Conservation (phyloP, 1,284 basidiomycete genomes). For the Boletellus sp. region DNA sequence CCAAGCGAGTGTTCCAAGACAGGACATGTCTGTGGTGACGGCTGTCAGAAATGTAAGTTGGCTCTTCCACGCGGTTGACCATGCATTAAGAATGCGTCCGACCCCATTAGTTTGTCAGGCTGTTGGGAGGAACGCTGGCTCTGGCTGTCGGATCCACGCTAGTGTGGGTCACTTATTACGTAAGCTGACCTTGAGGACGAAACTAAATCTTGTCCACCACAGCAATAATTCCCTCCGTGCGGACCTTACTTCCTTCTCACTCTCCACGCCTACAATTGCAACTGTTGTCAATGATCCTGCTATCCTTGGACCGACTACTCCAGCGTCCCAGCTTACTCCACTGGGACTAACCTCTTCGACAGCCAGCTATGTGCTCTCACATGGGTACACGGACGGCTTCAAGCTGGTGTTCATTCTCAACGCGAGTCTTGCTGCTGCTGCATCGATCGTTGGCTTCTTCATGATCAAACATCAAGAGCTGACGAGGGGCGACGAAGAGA, state of each 20-base stretch:
- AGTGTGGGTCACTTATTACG: conserved; percentile 36
- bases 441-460: conserved; percentile 47
- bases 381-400: conserved; percentile 58
- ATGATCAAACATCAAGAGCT: conserved; percentile 61
- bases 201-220: neutral
- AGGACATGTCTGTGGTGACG: conserved; percentile 71
- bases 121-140: conserved; percentile 60
- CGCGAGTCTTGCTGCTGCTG: conserved; percentile 43
- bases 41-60: conserved; percentile 57
- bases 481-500: conserved; percentile 52
- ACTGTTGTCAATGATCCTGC: conserved; percentile 49
- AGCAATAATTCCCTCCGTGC: conserved; percentile 55
- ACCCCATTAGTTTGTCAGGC: conserved; percentile 51
- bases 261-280: conserved; percentile 37
- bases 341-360: conserved; percentile 36
- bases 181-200: neutral
- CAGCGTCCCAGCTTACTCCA: conserved; percentile 25
- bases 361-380: conserved; percentile 42
- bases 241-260: conserved; percentile 37
- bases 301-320: conserved; percentile 36
- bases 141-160: conserved; percentile 60
- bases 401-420: conserved; percentile 56
- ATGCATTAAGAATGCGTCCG: conserved; percentile 1
- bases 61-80: neutral
- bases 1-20: conserved; percentile 63